phyloP scores from a whole-genome alignment of 176 grass and related monocot genomes.

The Oryza officinalis region DNA sequence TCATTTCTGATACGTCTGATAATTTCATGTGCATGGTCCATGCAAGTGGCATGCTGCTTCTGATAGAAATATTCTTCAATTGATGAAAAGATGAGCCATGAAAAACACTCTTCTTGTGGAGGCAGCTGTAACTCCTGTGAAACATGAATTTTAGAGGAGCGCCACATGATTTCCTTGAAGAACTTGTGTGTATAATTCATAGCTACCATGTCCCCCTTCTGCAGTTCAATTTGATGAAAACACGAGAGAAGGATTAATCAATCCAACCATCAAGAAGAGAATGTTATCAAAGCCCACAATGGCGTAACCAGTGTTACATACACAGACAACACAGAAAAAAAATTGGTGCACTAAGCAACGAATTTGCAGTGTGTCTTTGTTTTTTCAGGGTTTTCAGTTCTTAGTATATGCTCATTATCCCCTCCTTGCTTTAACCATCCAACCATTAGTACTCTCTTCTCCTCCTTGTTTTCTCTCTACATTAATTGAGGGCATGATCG shows the following conservation, averaged over 20 bases:
- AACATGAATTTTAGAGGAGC: conserved; percentile 95
- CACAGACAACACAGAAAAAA: conserved; percentile 1
- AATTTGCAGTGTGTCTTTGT: neutral
- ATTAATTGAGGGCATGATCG: too few species aligned
- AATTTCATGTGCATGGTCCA: conserved; percentile 90
- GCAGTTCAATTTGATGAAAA: conserved; percentile 43
- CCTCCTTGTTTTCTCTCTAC: too few species aligned
- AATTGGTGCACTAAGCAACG: conserved; percentile 19
- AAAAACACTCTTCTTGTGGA: conserved; percentile 83
- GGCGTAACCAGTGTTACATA: conserved; percentile 9
- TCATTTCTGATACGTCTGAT: conserved; percentile 79
- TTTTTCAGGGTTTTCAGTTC: conserved; percentile 23
- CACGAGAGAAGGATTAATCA: conserved; percentile 39
- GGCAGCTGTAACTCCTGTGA: conserved; percentile 76
- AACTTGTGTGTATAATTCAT: conserved; percentile 82
- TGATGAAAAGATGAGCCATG: conserved; percentile 80
- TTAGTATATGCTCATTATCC: conserved; percentile 4
- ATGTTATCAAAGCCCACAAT: conserved; percentile 10
- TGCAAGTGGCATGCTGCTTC: conserved; percentile 88
- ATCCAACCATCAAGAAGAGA: conserved; percentile 29
- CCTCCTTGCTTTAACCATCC: neutral
- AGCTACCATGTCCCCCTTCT: conserved; percentile 69
- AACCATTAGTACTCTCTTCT: too few species aligned
- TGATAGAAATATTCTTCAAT: conserved; percentile 99
- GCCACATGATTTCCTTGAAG: conserved; percentile 96